A percentile compares a stretch with the other conserved stretches of the same genome.
These are phyloP conservation scores for Neurospora discreta DNA, from an alignment of 495 filamentous ascomycete genomes.

Conservation along the genomic window DNA sequence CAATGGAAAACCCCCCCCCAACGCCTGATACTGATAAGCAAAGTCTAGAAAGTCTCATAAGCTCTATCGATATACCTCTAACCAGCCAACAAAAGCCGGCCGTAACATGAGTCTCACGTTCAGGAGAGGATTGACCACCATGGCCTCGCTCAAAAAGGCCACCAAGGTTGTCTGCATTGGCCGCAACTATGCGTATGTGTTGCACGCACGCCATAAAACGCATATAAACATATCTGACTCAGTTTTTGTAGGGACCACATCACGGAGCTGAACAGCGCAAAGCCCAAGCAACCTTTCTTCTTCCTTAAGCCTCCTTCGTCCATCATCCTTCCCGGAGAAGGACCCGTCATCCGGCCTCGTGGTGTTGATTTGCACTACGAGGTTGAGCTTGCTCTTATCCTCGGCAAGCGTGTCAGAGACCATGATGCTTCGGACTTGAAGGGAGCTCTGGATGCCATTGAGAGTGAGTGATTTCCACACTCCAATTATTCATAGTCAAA, in stretches of 20 bases:
- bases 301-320: slow-evolving; percentile 89
- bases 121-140: slow-evolving; percentile 37
- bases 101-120: slow-evolving; percentile 13
- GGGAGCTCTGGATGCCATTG: slow-evolving; percentile 50
- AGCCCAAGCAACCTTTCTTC: slow-evolving; percentile 92
- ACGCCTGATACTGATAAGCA: background rate
- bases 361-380: slow-evolving; percentile 89
- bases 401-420: slow-evolving; percentile 68
- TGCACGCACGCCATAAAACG: slow-evolving; percentile 1
- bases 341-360: slow-evolving; percentile 72
- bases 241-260: slow-evolving; percentile 67
- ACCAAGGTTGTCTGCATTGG: slow-evolving; percentile 95
- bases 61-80: background rate
- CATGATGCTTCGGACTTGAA: slow-evolving; percentile 53
- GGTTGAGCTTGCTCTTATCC: slow-evolving; percentile 81
- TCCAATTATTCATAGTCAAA: background rate
- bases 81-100: background rate
- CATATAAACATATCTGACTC: slow-evolving; percentile 9
- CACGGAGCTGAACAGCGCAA: slow-evolving; percentile 74
- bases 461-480: slow-evolving; percentile 30
- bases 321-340: slow-evolving; percentile 63
- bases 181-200: slow-evolving; percentile 85
- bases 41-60: background rate
- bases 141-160: slow-evolving; percentile 55
- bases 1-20: background rate